Conservation (phyloP, 2,329 filamentous ascomycete genomes). For the Apiospora rasikravindrae region DNA sequence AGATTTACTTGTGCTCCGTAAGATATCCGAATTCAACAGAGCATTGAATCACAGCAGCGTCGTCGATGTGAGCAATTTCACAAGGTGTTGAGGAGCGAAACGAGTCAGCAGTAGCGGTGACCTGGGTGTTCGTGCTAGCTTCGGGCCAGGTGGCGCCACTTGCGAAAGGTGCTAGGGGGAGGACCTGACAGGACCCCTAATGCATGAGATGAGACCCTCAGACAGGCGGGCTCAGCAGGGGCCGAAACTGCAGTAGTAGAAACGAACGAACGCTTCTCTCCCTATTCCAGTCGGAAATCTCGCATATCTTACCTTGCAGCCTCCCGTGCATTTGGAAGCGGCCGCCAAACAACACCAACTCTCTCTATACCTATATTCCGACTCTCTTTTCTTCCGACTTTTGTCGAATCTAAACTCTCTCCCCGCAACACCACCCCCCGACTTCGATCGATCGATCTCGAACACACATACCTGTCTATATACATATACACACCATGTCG, state of each 20-base stretch:
- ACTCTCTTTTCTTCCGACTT: not conserved
- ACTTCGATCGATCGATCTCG: not conserved
- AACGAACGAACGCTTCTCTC: not conserved
- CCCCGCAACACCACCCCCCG: not conserved
- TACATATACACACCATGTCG: conserved; percentile 51
- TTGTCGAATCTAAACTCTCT: not conserved
- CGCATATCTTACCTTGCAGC: not conserved
- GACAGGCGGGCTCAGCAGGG: no score
- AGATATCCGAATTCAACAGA: not conserved
- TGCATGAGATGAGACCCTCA: conserved; percentile 12
- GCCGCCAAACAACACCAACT: not conserved
- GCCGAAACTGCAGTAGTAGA: not conserved
- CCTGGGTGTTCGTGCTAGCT: not conserved
- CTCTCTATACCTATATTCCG: not conserved
- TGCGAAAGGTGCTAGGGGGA: conserved; percentile 2
- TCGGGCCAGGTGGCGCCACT: conserved; percentile 11
- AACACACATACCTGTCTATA: conserved; percentile 3
- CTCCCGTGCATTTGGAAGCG: not conserved
- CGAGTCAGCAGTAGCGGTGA: not conserved
- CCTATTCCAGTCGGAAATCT: not conserved
- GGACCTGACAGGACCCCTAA: conserved; percentile 14
- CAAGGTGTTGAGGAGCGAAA: not conserved
- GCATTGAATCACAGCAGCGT: not conserved
- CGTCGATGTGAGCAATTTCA: not conserved
- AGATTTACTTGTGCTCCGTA: not conserved